Base-by-base conservation (phyloP, 257 asterid species). In the Striga asiatica region DNA sequence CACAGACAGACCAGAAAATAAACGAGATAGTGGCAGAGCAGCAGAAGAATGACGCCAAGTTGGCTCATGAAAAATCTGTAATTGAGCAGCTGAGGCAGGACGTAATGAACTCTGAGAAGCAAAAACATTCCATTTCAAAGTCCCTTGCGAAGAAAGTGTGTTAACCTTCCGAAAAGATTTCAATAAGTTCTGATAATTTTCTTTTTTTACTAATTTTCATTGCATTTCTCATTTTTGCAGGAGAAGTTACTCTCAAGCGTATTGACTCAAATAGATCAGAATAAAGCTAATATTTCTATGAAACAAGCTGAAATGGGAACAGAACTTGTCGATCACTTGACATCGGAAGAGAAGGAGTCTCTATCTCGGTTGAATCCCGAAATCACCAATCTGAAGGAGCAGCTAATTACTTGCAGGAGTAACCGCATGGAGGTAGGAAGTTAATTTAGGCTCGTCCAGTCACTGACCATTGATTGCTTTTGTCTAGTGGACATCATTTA, bases 251-350 rank as follows among this genome's bases (percentile, higher is more conserved):
- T 88, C 34, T 54, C 78, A 72, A 92, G 80, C 71, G 75, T 88
- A 68, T 61, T 70, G 76, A 78, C 74, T 72, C 98, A 92, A 71
- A 79, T 88, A 56, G 98, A 82, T 37, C 98, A 84, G 79, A 78
- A 78, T 64, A 77, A 76, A 70, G 76, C 95, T 76, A 92, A 78
- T 71, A 78, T 92, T 62, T 68, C 85, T 28, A 74, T 66, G 88
- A 92, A 92, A 68, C 79, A 66, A 64, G 93, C 78, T 69, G 98
- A 92, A 73, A 84, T 82, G 98, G 88, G 88, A 45, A 88, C 98
- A 21, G 97, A 92, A 11, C 94, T 92, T 47, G 98, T 92, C 66
- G 95, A 92, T 76, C 97, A 92, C 83, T 76, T 92, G 81, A 82
- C 95, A 37, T 78, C 78, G 1, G 97, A 80, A 70, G 98, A 92